Evolutionary conservation across 768 basidiomycete species (phyloP).

Genomic region (Cystobasidium ongulense): DNA sequence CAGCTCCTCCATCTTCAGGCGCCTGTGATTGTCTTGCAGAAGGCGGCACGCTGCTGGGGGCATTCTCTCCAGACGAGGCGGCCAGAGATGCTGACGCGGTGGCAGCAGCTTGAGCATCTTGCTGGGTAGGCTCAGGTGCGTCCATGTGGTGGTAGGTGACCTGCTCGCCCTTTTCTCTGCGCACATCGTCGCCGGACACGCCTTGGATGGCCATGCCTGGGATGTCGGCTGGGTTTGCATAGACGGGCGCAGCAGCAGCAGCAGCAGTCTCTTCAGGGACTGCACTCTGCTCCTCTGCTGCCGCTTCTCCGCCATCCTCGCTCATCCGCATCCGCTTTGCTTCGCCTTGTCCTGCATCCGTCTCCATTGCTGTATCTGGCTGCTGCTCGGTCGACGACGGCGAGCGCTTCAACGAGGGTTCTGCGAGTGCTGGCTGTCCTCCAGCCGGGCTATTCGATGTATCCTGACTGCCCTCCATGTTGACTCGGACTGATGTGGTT

Average conservation of each 20-base stretch:
- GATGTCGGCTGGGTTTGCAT: neutral
- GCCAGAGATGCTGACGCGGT: constrained; percentile 35
- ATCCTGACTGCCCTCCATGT: neutral
- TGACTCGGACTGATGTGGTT: neutral
- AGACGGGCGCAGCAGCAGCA: neutral
- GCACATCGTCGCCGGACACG: constrained; percentile 27
- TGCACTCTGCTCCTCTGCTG: neutral
- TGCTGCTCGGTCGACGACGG: too few relatives aligned
- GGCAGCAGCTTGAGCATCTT: neutral
- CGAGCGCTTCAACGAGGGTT: neutral
- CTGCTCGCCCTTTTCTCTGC: constrained; percentile 24
- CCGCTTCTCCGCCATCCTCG: neutral
- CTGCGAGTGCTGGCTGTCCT: neutral
- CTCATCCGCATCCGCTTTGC: neutral
- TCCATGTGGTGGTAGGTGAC: constrained; percentile 25
- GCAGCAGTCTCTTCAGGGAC: neutral
- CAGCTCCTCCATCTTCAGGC: neutral
- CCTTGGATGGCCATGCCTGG: constrained; percentile 17
- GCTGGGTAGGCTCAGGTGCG: neutral
- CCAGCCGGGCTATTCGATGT: neutral
- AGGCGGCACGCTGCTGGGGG: constrained; percentile 1
- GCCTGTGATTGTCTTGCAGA: constrained; percentile 1
- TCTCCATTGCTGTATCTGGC: neutral
- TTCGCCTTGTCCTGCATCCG: neutral
- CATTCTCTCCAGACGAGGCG: constrained; percentile 17